Conservation (phyloP, 305 asterid genomes). For the Plantago lanceolata region DNA sequence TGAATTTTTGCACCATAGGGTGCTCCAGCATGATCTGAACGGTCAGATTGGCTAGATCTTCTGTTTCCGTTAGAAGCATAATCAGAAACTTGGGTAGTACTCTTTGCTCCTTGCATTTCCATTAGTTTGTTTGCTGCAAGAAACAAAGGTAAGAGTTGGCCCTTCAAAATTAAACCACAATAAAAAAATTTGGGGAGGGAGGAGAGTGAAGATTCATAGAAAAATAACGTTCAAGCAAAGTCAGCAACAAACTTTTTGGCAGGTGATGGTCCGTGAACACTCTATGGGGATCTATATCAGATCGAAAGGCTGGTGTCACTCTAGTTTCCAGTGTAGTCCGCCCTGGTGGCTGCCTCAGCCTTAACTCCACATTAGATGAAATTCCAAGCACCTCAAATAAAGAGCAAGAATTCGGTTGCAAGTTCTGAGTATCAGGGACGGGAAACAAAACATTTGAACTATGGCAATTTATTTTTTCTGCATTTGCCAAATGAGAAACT, state of each 20-base stretch:
- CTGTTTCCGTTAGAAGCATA: conserved; percentile 27
- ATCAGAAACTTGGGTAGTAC: conserved; percentile 27
- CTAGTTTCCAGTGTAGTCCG: conserved; percentile 34
- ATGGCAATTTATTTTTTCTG: conserved; percentile 26
- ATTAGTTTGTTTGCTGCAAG: conserved; percentile 35
- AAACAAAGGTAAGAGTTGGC: conserved; percentile 17
- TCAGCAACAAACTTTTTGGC: conserved; percentile 23
- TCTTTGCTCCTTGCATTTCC: conserved; percentile 20
- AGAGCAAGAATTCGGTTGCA: conserved; percentile 25
- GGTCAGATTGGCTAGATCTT: conserved; percentile 30
- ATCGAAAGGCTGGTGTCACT: conserved; percentile 26
- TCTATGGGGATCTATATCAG: conserved; percentile 24
- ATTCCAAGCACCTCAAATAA: conserved; percentile 28
- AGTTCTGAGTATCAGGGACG: conserved; percentile 29
- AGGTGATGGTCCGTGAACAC: conserved; percentile 36
- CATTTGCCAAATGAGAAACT: conserved; percentile 30
- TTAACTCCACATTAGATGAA: conserved; percentile 50
- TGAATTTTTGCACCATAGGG: conserved; percentile 29
- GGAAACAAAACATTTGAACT: conserved; percentile 26
- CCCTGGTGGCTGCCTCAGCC: conserved; percentile 52
- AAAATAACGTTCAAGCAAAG: conserved; percentile 13
- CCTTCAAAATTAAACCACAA: conserved; percentile 21
- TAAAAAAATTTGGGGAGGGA: conserved; percentile 11
- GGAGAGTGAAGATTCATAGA: not conserved
- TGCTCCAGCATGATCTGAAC: conserved; percentile 27